Evolutionary conservation across 2,329 filamentous ascomycete genomes (phyloP), one percentile per base, ranked within the genome.

Genomic region (Penicillium thymicola): DNA sequence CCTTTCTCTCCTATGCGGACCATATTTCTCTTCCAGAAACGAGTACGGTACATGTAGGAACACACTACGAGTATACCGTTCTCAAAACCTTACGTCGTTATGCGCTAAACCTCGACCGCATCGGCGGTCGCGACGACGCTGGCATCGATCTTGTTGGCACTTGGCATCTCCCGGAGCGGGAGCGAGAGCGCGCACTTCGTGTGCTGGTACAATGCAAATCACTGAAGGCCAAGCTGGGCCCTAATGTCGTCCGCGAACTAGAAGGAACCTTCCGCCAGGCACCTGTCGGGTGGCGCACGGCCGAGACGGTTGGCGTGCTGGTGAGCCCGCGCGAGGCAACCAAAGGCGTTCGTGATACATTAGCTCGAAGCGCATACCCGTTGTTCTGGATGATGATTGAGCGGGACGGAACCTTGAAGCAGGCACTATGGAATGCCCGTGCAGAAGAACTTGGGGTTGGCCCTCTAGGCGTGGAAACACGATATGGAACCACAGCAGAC

Each of bases 211-310:
- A 80, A 62, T 80, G 78, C 66, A 80, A 80, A 61, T 71, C 75
- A 3, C 60, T 76, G 8, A 74, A 72, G 41, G 60, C 69, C 5
- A 79, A 78, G 54, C 65, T 78, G 2, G 71, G 72, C 0, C 78
- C 78, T 11, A 76, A 76, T 42, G 55, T 78, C 21, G 72, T 80
- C 16, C 72, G 78, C 18, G 78, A 80, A 57, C 63, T 80, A 5
- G 78, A 80, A 49, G 93, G 93, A 4, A 85, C 90, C 0, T 89
- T 94, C 67, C 80, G 81, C 1, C 86, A 85, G 13, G 89, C 89
- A 7, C 92, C 91, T 1, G 76, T 81, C 0, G 88, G 87, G 0
- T 96, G 89, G 89, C 79, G 85, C 51, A 84, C 82, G 0, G 71
- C 78, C 1, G 80, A 82, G 14, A 85, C 89, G 6, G 71, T 96